These are phyloP conservation scores for Capsicum baccatum DNA, from an alignment of 257 asterid species.

Conservation along the genomic window DNA sequence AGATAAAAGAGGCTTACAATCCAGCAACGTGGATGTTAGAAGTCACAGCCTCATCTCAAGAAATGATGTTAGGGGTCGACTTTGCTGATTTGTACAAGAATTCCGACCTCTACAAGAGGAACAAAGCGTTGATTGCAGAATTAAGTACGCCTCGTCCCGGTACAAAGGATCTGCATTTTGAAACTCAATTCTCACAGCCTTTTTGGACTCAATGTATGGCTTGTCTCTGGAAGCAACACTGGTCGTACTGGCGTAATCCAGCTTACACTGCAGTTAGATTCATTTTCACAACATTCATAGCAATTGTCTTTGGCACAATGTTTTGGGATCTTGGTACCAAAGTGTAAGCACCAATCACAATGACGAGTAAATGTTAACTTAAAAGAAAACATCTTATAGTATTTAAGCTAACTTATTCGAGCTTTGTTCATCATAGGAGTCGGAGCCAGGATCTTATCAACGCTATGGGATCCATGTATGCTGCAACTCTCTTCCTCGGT, in stretches of 20 bases:
- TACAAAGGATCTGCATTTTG: conserved; percentile 62
- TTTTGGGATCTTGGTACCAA: conserved; percentile 77
- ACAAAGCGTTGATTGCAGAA: conserved; percentile 68
- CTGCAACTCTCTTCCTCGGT: conserved; percentile 25
- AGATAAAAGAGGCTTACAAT: conserved; percentile 64
- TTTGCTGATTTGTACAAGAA: conserved; percentile 60
- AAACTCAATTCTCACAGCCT: conserved; percentile 64
- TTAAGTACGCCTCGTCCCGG: conserved; percentile 72
- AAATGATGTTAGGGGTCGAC: conserved; percentile 55
- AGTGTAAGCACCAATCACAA: conserved; percentile 45
- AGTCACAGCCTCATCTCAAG: conserved; percentile 67
- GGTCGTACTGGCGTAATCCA: conserved; percentile 88
- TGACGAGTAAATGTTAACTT: background rate
- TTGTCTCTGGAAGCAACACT: conserved; percentile 86
- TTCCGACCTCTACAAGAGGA: conserved; percentile 68
- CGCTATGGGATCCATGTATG: conserved; percentile 28
- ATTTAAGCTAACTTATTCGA: background rate
- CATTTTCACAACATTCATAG: conserved; percentile 61
- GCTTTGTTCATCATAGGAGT: conserved; percentile 19
- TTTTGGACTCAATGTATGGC: conserved; percentile 70
- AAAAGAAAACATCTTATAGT: background rate
- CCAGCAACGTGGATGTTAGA: conserved; percentile 95
- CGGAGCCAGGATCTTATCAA: conserved; percentile 17
- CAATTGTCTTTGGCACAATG: conserved; percentile 70
- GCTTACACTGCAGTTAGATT: conserved; percentile 75